Percentiles rank a stretch among this genome's conserved stretches.
These are phyloP conservation scores for Skeletonema potamos DNA, from an alignment of 108 stramenopile genomes.

Conservation along the genomic window DNA sequence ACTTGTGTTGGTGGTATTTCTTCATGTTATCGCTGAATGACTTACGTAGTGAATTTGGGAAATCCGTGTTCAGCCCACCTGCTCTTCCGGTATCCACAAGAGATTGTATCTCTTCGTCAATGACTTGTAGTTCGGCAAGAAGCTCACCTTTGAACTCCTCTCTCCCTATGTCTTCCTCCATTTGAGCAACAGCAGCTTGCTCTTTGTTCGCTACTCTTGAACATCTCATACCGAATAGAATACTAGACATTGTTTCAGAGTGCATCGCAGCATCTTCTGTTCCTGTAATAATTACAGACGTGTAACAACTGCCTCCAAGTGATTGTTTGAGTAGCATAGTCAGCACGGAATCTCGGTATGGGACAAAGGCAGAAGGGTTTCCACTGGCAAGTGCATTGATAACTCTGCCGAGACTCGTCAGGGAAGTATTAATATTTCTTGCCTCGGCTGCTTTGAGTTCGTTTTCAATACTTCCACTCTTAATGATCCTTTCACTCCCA, in stretches of 20 bases:
- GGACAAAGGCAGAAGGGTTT: conserved; percentile 16
- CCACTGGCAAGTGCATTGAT: conserved; percentile 30
- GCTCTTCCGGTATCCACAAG: not conserved
- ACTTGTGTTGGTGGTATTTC: not conserved
- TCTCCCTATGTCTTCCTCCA: not conserved
- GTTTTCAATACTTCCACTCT: conserved; percentile 11
- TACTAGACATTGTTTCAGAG: not conserved
- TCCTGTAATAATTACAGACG: not conserved
- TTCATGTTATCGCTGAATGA: not conserved
- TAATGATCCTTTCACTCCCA: conserved; percentile 30
- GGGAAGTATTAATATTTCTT: conserved; percentile 30
- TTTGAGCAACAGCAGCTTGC: not conserved
- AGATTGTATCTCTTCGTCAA: not conserved
- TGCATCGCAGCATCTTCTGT: conserved; percentile 1
- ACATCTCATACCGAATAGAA: not conserved
- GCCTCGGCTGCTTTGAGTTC: conserved; percentile 23
- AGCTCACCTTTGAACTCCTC: not conserved
- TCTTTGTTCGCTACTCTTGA: not conserved
- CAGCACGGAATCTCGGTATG: conserved; percentile 39
- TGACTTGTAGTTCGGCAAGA: not conserved
- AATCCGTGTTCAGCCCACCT: not conserved
- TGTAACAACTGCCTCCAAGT: conserved; percentile 26
- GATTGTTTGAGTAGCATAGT: conserved; percentile 32
- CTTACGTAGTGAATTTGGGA: not conserved
- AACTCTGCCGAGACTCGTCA: conserved; percentile 28